Conservation (phyloP, 2,329 filamentous ascomycete genomes). For the Fusarium sacchari region DNA sequence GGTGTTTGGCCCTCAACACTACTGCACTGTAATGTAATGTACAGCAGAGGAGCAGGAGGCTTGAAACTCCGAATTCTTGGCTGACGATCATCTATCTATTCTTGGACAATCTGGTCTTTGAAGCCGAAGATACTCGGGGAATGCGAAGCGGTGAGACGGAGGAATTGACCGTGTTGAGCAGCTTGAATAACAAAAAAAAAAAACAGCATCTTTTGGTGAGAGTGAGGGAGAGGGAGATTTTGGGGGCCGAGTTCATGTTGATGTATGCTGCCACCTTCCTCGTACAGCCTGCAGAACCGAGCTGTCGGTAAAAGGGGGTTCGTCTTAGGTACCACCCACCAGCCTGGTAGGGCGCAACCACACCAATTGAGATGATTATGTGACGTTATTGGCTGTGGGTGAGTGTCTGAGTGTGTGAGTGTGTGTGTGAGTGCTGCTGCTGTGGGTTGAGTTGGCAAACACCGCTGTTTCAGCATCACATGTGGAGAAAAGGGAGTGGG, state of each 20-base stretch:
- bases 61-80: constrained; percentile 4
- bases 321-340: neutral
- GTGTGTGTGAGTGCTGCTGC: neutral
- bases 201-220: neutral
- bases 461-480: constrained; percentile 18
- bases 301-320: constrained; percentile 28
- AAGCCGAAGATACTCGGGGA: neutral
- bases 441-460: constrained; percentile 6
- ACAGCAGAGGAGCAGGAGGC: neutral
- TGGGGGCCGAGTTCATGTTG: neutral
- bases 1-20: neutral
- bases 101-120: constrained; percentile 1
- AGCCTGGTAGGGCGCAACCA: constrained; percentile 22
- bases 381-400: constrained; percentile 3
- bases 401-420: too few species aligned
- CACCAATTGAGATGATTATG: neutral
- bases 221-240: neutral
- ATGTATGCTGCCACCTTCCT: constrained; percentile 10
- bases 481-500: neutral
- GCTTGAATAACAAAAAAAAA: neutral
- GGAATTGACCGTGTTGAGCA: constrained; percentile 1
- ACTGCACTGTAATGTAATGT: neutral
- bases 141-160: constrained; percentile 20
- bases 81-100: neutral
- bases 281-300: constrained; percentile 3